Evolutionary conservation across 768 basidiomycete genomes (phyloP).

Genomic region (Lactarius hatsudake): DNA sequence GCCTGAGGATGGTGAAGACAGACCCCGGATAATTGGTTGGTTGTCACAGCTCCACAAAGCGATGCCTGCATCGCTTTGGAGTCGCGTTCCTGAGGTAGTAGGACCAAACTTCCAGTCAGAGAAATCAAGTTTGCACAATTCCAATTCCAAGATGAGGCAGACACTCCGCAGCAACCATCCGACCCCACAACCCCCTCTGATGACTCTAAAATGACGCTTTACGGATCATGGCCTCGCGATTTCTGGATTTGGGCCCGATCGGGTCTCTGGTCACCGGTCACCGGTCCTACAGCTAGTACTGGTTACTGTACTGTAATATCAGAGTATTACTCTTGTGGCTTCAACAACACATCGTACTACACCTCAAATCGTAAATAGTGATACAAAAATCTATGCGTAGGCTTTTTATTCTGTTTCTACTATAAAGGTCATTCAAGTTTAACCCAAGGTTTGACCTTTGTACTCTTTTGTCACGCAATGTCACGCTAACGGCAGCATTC

Average conservation of each 20-base stretch:
- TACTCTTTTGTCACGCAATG: too few species aligned
- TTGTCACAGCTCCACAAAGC: conserved; percentile 8
- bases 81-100: not conserved
- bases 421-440: too few species aligned
- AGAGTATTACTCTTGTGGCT: too few species aligned
- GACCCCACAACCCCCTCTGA: not conserved
- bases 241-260: not conserved
- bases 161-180: not conserved
- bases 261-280: too few species aligned
- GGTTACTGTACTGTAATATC: too few species aligned
- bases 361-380: too few species aligned
- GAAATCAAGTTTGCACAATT: not conserved
- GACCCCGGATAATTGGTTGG: not conserved
- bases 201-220: not conserved
- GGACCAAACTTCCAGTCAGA: not conserved
- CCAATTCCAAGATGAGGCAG: not conserved
- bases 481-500: too few species aligned
- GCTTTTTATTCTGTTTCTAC: too few species aligned
- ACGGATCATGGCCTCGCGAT: not conserved
- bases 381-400: too few species aligned
- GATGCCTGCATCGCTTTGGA: not conserved
- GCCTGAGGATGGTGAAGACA: not conserved
- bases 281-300: too few species aligned
- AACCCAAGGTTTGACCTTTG: too few species aligned
- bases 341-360: too few species aligned